Evolutionary conservation across 2,329 filamentous ascomycete species (phyloP).

Genomic region (Botrytis byssoidea): DNA sequence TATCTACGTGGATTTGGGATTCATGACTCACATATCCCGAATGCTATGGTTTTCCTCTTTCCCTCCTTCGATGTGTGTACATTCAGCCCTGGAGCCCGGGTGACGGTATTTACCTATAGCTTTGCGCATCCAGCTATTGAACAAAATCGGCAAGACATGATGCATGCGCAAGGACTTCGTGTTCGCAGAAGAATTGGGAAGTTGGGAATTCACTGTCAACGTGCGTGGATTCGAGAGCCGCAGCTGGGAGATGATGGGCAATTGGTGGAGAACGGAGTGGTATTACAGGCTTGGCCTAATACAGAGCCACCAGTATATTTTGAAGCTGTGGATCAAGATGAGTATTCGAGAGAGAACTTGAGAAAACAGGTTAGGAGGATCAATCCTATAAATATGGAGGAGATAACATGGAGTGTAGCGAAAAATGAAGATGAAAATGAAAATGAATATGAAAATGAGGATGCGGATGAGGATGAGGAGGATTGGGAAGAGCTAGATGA

Average conservation of each 20-base stretch:
- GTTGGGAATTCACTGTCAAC: not conserved
- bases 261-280: not conserved
- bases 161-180: not conserved
- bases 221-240: not conserved
- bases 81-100: not conserved
- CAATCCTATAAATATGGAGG: not conserved
- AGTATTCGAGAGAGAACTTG: fast-evolving
- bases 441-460: no score
- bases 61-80: not conserved
- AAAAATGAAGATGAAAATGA: not conserved
- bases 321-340: not conserved
- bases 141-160: not conserved
- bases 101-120: not conserved
- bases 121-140: not conserved
- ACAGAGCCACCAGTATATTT: fast-evolving
- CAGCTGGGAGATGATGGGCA: not conserved
- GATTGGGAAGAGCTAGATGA: not conserved
- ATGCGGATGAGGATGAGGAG: not conserved
- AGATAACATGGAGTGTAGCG: not conserved
- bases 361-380: not conserved
- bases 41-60: not conserved
- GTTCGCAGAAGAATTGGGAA: not conserved
- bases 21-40: not conserved
- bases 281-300: not conserved
- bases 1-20: not conserved